These are phyloP conservation scores for Saccharomycopsis sp. DNA, from an alignment of 805 yeast genomes.

Conservation along the genomic window DNA sequence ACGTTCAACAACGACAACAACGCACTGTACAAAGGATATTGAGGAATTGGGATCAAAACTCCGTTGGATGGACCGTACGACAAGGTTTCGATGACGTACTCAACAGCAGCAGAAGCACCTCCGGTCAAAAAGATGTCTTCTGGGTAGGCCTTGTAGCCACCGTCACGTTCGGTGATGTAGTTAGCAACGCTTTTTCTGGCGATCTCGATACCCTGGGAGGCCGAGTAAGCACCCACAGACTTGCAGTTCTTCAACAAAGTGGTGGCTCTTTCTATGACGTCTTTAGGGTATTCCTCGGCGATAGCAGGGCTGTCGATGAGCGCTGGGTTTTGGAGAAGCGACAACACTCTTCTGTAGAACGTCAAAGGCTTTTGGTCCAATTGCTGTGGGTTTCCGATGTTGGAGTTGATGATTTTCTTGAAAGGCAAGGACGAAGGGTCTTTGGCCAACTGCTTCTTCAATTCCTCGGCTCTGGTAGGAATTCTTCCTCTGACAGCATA, in stretches of 20 bases:
- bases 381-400: conserved; percentile 98
- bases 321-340: conserved; percentile 80
- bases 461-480: conserved; percentile 89
- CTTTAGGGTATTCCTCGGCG: conserved; percentile 41
- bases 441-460: conserved; percentile 47
- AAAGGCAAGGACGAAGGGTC: conserved; percentile 68
- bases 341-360: conserved; percentile 88
- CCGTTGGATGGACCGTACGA: conserved; percentile 66
- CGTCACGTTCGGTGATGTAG: conserved; percentile 75
- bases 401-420: conserved; percentile 72
- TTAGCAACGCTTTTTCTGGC: conserved; percentile 75
- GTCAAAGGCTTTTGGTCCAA: conserved; percentile 89
- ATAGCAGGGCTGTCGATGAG: conserved; percentile 33
- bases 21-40: conserved; percentile 97
- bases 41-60: conserved; percentile 92
- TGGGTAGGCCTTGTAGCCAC: conserved; percentile 51
- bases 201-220: conserved; percentile 77
- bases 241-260: conserved; percentile 55
- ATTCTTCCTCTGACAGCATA: conserved; percentile 95
- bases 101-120: conserved; percentile 96
- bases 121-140: conserved; percentile 77
- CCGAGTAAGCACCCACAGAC: conserved; percentile 92
- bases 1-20: conserved; percentile 78
- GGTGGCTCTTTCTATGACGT: conserved; percentile 69
- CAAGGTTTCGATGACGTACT: conserved; percentile 63